phyloP scores from a whole-genome alignment of 176 grass and related monocot species.

The Musa itinerans region DNA sequence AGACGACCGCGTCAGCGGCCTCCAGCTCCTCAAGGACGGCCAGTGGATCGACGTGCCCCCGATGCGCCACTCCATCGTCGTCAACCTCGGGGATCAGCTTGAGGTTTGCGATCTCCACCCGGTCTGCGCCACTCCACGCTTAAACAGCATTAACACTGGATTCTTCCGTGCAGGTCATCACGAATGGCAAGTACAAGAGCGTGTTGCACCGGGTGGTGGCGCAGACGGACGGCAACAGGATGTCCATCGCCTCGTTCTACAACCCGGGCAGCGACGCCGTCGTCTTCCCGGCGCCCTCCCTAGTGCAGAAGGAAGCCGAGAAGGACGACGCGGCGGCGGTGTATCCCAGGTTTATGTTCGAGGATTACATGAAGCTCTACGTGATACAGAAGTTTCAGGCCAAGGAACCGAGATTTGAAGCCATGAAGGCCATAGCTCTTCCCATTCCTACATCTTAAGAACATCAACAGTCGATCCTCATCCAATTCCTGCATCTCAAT shows the following conservation, averaged over 20 bases:
- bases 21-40: constrained; percentile 69
- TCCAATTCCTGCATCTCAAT: too few species aligned
- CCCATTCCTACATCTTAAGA: constrained; percentile 32
- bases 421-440: constrained; percentile 53
- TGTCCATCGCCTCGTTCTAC: constrained; percentile 88
- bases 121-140: not conserved
- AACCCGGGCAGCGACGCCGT: constrained; percentile 59
- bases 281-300: constrained; percentile 64
- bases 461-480: too few species aligned
- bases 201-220: constrained; percentile 58
- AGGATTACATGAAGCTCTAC: constrained; percentile 93
- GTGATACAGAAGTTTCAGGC: constrained; percentile 59
- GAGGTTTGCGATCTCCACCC: constrained; percentile 25
- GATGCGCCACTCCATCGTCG: constrained; percentile 45
- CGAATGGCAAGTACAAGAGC: constrained; percentile 77
- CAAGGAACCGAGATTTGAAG: constrained; percentile 69
- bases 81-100: constrained; percentile 83
- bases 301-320: constrained; percentile 23
- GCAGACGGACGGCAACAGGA: constrained; percentile 52
- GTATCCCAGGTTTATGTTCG: constrained; percentile 71
- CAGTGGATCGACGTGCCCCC: constrained; percentile 62
- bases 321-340: not conserved
- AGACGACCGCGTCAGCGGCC: constrained; percentile 46
- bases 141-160: too few species aligned
- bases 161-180: constrained; percentile 42